Base-by-base conservation (phyloP, 225 moss, liverwort and hornwort species). In the Physcomitrellopsis africana region DNA sequence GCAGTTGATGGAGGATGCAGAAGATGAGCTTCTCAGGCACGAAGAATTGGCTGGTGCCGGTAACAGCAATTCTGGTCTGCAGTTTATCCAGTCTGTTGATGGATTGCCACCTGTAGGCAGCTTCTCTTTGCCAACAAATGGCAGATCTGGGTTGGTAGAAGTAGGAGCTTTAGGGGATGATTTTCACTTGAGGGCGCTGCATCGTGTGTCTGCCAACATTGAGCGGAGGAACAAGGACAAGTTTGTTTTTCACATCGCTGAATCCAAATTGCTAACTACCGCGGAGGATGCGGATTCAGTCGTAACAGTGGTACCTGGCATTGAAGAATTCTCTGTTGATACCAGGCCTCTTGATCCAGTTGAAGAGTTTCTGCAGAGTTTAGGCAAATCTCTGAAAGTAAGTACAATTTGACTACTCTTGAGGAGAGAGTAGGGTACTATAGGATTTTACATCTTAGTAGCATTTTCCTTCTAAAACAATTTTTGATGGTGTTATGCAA, bases 211-310 rank as follows among this genome's bases (percentile, higher is more conserved):
- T 60, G 96, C 96, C n/a, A 94, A 80, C 69, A 74, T 96, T 44
- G 92, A 92, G 78, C 85, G 65, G 49, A 88, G 88, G 63, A 84
- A 58, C 56, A 89, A 85, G 79, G 86, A 96, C 70, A 82, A 84
- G n/a, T 96, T 96, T 75, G 74, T 84, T 73, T 94, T 96, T 26
- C 86, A 94, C 70, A 92, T 94, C 58, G 91, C 94, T 53, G 96
- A 96, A 41, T 63, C 65, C 65, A 70, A 78, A 53, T 51, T 66
- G 66, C 53, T 74, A 60, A 47, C 53, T 37, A 47, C 60, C 76
- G 1, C 4, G 32, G 32, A 37, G 32, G 32, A 37, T 37, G 79
- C 16, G 52, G 74, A 82, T 65, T 85, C 86, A 15, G 83, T 92
- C 45, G 82, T 83, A 72, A 85, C 87, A 72, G 83, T 92, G 70